Evolutionary conservation across 2,329 filamentous ascomycete species (phyloP), one percentile per base, ranked within the genome.

Genomic region (Neofusicoccum cordaticola): DNA sequence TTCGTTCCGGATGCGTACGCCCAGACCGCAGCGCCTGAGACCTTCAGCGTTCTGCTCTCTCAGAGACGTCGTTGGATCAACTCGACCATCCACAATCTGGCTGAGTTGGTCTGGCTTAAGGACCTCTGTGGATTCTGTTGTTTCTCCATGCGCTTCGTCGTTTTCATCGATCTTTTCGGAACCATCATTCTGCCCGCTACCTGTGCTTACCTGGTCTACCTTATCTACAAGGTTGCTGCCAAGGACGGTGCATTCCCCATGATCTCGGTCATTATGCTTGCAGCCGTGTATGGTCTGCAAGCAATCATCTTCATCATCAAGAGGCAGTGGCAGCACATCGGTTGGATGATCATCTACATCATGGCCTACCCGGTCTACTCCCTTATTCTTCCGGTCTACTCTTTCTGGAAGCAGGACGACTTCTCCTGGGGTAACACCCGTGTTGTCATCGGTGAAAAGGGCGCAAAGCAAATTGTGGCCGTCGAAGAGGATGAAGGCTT

Each of bases 401-500:
- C 94, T 0, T 99, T 99, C 89, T 99, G 95, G 95, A 96, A 97
- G 80, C 93, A 97, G 78, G 95, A 99, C 79, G 94, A 99, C 80
- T 99, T 99, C 84, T 89, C 89, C 1, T 99, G 95, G 95, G 95
- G 95, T 84, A 98, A 95, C 81, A 99, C 95, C 1, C 93, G 95
- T 86, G 88, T 99, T 69, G 95, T 99, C 70, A 91, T 98, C 69
- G 94, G 93, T 66, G 95, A 99, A 78, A 92, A 94, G 77, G 94
- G 93, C 68, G 86, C 86, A 75, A 97, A 96, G 81, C 88, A 96
- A 74, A 83, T 97, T n/a, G 85, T 99, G 62, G 93, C 93, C 0
- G 87, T 93, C 2, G 85, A 87, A 63, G 90, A 94, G 31, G 88
- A 90, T 66, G 92, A 95, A 75, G 87, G 85, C 9, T 99, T 96